Evolutionary conservation across 768 basidiomycete species (phyloP).

Genomic region (Tylopilus plumbeoviolaceoides): DNA sequence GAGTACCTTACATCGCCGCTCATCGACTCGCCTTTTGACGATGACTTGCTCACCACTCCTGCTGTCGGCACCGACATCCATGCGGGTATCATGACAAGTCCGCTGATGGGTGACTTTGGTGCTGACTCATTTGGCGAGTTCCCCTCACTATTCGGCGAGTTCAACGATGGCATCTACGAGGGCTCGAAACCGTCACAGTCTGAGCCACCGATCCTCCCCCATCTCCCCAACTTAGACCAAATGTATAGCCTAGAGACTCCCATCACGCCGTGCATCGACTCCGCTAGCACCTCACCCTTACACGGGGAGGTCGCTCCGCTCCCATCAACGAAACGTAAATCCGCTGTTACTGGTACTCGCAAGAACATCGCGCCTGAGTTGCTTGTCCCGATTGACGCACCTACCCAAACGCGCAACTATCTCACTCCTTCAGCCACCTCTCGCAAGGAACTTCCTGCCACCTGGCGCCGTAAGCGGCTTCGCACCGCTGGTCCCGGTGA

Average conservation of each 20-base stretch:
- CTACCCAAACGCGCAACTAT: constrained; percentile 77
- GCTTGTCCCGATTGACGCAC: constrained; percentile 70
- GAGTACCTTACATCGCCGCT: constrained; percentile 47
- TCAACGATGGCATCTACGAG: constrained; percentile 14
- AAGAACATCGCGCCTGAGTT: constrained; percentile 62
- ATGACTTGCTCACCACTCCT: constrained; percentile 42
- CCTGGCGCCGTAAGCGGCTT: constrained; percentile 62
- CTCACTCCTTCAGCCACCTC: constrained; percentile 70
- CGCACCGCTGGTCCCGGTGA: constrained; percentile 44
- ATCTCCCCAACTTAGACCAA: constrained; percentile 29
- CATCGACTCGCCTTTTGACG: constrained; percentile 45
- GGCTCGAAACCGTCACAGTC: constrained; percentile 10
- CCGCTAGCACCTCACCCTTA: constrained; percentile 29
- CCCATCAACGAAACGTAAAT: constrained; percentile 26
- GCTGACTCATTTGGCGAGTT: constrained; percentile 30
- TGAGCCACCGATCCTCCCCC: constrained; percentile 6
- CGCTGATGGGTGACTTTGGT: constrained; percentile 35
- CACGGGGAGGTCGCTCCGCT: constrained; percentile 10
- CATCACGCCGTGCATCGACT: constrained; percentile 45
- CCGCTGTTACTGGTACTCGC: constrained; percentile 60
- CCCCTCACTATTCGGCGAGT: constrained; percentile 31
- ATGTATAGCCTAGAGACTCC: constrained; percentile 50
- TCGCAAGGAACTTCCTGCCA: constrained; percentile 71
- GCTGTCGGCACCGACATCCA: constrained; percentile 35
- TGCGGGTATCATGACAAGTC: constrained; percentile 41